phyloP scores from a whole-genome alignment of 1,284 basidiomycete species.

The Rhodotorula sp. region DNA sequence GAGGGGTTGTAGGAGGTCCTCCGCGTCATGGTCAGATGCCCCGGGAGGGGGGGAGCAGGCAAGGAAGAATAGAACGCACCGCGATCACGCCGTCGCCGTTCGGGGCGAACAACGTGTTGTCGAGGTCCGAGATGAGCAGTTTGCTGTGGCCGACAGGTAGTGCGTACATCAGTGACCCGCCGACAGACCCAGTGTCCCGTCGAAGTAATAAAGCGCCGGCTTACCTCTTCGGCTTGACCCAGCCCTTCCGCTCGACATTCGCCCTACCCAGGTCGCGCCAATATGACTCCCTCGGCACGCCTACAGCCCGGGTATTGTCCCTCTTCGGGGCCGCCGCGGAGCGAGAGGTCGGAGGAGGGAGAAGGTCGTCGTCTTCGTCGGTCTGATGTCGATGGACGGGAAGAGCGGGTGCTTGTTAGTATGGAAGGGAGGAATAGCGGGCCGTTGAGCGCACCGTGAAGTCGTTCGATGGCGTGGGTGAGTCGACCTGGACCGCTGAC shows the following conservation, averaged over 20 bases:
- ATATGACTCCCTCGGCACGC: neutral
- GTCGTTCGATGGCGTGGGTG: too few relatives aligned
- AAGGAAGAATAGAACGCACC: neutral
- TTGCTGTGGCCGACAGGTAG: neutral
- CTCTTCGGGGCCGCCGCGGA: neutral
- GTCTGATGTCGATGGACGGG: neutral
- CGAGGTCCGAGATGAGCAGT: slow-evolving; percentile 19
- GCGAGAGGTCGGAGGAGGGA: neutral
- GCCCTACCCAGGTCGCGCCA: neutral
- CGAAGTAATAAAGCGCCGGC: neutral
- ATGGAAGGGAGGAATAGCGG: neutral
- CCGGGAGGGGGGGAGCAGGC: too few relatives aligned
- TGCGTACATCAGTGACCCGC: neutral
- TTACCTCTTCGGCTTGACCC: slow-evolving; percentile 4
- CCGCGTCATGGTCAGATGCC: neutral
- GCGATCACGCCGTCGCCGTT: slow-evolving; percentile 16
- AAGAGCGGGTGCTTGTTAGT: too few relatives aligned
- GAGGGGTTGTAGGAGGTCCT: neutral
- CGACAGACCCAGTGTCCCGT: neutral
- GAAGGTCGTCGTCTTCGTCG: neutral
- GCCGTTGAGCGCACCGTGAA: neutral
- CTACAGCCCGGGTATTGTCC: neutral
- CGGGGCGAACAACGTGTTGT: slow-evolving; percentile 36
- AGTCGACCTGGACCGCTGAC: too few relatives aligned
- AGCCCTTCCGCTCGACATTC: too few relatives aligned